These are phyloP conservation scores for Dunaliella primolecta DNA, from an alignment of 139 green algal genomes.

Conservation along the genomic window DNA sequence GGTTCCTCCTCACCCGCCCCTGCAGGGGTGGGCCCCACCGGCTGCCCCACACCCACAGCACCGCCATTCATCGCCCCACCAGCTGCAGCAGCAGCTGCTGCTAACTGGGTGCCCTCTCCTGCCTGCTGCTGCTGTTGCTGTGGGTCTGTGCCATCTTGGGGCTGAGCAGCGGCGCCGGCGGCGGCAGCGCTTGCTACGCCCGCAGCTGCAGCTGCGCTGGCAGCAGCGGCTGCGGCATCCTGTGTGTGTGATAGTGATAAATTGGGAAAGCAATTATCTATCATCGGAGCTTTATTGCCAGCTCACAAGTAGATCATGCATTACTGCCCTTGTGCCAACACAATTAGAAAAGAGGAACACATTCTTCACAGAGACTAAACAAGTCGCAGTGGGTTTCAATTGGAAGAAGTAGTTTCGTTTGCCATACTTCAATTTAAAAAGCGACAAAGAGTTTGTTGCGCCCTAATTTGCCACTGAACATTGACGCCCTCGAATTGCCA, in stretches of 20 bases:
- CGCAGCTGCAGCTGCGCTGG: neutral
- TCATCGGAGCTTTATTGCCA: neutral
- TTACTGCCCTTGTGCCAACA: too few relatives aligned
- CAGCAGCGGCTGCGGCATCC: neutral
- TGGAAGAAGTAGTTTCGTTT: too few relatives aligned
- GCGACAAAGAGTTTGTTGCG: too few relatives aligned
- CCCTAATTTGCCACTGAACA: too few relatives aligned
- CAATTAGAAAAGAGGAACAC: too few relatives aligned
- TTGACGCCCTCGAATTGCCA: too few relatives aligned
- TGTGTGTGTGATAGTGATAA: neutral
- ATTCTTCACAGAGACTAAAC: too few relatives aligned
- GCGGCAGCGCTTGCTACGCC: too few relatives aligned
- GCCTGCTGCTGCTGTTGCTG: neutral
- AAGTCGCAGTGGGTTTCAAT: too few relatives aligned
- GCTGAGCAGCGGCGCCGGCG: neutral
- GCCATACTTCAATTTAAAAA: too few relatives aligned
- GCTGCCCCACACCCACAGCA: constrained; percentile 8
- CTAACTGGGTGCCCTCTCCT: too few relatives aligned
- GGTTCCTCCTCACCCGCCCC: constrained; percentile 11
- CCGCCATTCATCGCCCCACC: neutral
- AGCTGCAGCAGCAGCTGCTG: neutral
- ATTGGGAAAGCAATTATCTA: neutral
- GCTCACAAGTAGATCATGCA: too few relatives aligned
- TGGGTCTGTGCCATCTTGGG: neutral
- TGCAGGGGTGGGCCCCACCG: neutral